Evolutionary conservation across 1,284 basidiomycete species (phyloP).

Genomic region (Ustilago esculenta): DNA sequence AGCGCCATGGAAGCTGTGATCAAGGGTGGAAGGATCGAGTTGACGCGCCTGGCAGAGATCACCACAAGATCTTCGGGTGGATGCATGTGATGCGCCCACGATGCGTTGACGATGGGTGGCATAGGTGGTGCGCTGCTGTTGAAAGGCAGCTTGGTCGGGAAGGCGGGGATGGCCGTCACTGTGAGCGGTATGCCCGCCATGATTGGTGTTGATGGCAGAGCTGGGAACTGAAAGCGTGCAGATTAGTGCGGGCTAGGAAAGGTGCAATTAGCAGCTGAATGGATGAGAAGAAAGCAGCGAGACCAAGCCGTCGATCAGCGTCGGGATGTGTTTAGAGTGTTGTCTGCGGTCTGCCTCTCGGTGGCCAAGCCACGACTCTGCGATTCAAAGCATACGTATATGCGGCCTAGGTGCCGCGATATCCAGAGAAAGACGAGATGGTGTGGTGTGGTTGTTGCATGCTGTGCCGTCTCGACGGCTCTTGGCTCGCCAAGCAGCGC

Average conservation of each 20-base stretch:
- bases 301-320: too few relatives aligned
- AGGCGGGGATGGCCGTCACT: constrained; percentile 42
- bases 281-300: too few relatives aligned
- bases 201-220: background rate
- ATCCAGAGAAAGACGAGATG: too few relatives aligned
- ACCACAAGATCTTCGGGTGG: constrained; percentile 37
- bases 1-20: constrained; percentile 45
- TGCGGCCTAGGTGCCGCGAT: too few relatives aligned
- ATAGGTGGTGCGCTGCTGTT: constrained; percentile 6
- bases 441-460: too few relatives aligned
- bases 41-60: constrained; percentile 38
- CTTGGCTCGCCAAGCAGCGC: too few relatives aligned
- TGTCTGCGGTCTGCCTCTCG: background rate
- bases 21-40: constrained; percentile 30
- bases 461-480: too few relatives aligned
- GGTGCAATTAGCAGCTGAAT: background rate
- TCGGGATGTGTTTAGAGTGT: background rate
- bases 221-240: too few relatives aligned
- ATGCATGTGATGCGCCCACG: background rate
- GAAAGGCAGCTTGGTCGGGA: constrained; percentile 21
- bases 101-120: constrained; percentile 22
- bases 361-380: background rate
- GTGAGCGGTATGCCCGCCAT: constrained; percentile 41
- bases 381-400: constrained; percentile 1
- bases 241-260: too few relatives aligned